Evolutionary conservation across 2,329 filamentous ascomycete species (phyloP).

Genomic region (Anthostomella pinea): DNA sequence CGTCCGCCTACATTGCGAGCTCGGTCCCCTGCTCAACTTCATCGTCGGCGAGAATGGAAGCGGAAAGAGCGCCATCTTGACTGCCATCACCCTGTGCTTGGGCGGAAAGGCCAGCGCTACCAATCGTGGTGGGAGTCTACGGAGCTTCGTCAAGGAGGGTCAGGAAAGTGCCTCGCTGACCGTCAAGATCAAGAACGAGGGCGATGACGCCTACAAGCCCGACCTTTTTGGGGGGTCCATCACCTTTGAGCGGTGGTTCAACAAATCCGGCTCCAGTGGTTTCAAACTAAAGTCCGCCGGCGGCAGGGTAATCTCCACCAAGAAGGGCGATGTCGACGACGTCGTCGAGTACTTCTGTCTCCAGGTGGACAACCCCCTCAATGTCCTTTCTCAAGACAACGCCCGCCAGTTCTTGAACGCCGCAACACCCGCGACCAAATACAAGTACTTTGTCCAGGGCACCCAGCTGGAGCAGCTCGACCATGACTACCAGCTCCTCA

Average conservation of each 20-base stretch:
- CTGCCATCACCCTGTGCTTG: constrained; percentile 89
- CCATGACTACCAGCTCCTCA: constrained; percentile 82
- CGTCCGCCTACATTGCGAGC: constrained; percentile 70
- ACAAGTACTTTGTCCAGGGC: constrained; percentile 93
- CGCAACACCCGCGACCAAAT: constrained; percentile 80
- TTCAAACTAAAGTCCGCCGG: constrained; percentile 82
- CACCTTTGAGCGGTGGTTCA: constrained; percentile 87
- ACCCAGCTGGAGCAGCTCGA: constrained; percentile 91
- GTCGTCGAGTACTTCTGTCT: constrained; percentile 91
- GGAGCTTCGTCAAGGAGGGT: constrained; percentile 88
- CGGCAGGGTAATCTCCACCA: constrained; percentile 72
- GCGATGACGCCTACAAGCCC: constrained; percentile 77
- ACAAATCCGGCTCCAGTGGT: constrained; percentile 67
- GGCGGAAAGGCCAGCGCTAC: constrained; percentile 91
- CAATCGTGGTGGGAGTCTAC: constrained; percentile 85
- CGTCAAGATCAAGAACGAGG: constrained; percentile 89
- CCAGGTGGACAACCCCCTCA: constrained; percentile 96
- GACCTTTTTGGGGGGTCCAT: constrained; percentile 83
- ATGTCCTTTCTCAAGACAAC: constrained; percentile 91
- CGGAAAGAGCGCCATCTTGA: constrained; percentile 93
- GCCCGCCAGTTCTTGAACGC: constrained; percentile 89
- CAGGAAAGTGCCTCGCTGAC: constrained; percentile 71
- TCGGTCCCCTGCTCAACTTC: constrained; percentile 97
- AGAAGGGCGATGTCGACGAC: constrained; percentile 83
- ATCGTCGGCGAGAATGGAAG: constrained; percentile 97